phyloP scores from a whole-genome alignment of 441 rosid genomes.

The Capsella rubella region DNA sequence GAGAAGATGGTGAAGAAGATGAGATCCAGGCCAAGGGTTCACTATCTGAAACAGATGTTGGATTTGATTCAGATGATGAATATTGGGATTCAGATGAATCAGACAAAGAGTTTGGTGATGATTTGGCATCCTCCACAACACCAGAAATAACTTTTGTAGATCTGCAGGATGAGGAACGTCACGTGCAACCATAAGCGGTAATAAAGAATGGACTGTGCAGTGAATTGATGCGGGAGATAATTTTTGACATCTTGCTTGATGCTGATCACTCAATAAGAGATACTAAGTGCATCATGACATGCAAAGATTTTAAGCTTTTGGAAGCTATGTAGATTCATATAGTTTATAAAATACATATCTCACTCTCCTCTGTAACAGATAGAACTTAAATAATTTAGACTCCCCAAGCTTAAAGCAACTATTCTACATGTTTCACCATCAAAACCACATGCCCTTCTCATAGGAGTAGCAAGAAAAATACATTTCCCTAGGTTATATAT shows the following conservation, averaged over 20 bases:
- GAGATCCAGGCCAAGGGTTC: slow-evolving; percentile 27
- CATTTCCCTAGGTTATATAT: slow-evolving; percentile 25
- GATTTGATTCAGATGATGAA: slow-evolving; percentile 40
- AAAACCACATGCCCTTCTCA: slow-evolving; percentile 34
- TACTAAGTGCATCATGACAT: neutral
- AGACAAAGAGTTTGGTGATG: slow-evolving; percentile 34
- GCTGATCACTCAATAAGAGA: slow-evolving; percentile 17
- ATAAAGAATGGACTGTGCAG: neutral
- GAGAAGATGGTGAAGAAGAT: slow-evolving; percentile 35
- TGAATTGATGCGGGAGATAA: slow-evolving; percentile 1
- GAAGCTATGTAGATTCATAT: slow-evolving; percentile 25
- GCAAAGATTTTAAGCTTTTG: slow-evolving; percentile 18
- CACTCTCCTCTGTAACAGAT: slow-evolving; percentile 19
- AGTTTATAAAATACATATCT: slow-evolving; percentile 19
- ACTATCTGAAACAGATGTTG: slow-evolving; percentile 35
- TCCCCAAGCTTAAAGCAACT: slow-evolving; percentile 26
- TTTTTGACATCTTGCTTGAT: slow-evolving; percentile 1
- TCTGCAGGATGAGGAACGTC: slow-evolving; percentile 16
- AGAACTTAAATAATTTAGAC: slow-evolving; percentile 15
- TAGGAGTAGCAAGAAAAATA: slow-evolving; percentile 34
- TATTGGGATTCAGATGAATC: slow-evolving; percentile 39
- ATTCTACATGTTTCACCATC: slow-evolving; percentile 37
- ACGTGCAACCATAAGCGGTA: slow-evolving; percentile 25
- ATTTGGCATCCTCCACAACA: slow-evolving; percentile 20
- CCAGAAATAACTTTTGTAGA: slow-evolving; percentile 28